A percentile compares a stretch with the other conserved stretches of the same genome.
Evolutionary conservation across 495 filamentous ascomycete species (phyloP).

Genomic region (Hypoxylon lenormandii): DNA sequence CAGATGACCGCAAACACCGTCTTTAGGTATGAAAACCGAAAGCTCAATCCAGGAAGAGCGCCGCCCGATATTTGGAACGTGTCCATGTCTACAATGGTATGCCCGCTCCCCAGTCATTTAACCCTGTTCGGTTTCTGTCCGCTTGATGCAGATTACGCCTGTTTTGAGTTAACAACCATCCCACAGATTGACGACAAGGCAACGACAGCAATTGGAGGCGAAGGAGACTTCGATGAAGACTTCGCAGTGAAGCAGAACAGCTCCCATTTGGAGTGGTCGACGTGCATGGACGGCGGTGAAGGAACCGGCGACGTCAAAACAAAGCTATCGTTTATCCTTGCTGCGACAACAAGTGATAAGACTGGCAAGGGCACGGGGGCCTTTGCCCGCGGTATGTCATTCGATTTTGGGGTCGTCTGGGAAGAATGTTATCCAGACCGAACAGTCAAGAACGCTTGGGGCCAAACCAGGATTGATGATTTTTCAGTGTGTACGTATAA

Average conservation of each 20-base stretch:
- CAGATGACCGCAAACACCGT: conserved; percentile 28
- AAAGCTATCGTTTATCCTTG: conserved; percentile 29
- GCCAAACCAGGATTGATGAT: conserved; percentile 35
- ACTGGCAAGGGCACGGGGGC: conserved; percentile 31
- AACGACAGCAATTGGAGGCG: conserved; percentile 27
- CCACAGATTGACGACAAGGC: conserved; percentile 27
- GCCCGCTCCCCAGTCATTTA: no score
- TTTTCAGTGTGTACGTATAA: conserved; percentile 41
- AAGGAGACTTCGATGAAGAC: conserved; percentile 32
- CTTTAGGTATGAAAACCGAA: conserved; percentile 39
- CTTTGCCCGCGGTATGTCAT: conserved; percentile 27
- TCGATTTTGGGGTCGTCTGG: conserved; percentile 40
- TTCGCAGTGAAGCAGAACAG: conserved; percentile 22
- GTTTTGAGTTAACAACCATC: background rate
- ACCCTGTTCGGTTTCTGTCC: no score
- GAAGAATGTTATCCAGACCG: conserved; percentile 32
- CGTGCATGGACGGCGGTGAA: conserved; percentile 42
- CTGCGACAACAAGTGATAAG: conserved; percentile 39
- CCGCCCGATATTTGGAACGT: conserved; percentile 42
- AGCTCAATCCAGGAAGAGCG: conserved; percentile 36
- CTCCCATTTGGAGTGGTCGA: conserved; percentile 37
- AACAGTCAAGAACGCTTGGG: conserved; percentile 30
- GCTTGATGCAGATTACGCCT: no score
- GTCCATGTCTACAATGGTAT: conserved; percentile 43
- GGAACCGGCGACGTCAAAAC: conserved; percentile 41